Base-by-base conservation (phyloP, 2,329 filamentous ascomycete species). In the Tolypocladium pustulatum region DNA sequence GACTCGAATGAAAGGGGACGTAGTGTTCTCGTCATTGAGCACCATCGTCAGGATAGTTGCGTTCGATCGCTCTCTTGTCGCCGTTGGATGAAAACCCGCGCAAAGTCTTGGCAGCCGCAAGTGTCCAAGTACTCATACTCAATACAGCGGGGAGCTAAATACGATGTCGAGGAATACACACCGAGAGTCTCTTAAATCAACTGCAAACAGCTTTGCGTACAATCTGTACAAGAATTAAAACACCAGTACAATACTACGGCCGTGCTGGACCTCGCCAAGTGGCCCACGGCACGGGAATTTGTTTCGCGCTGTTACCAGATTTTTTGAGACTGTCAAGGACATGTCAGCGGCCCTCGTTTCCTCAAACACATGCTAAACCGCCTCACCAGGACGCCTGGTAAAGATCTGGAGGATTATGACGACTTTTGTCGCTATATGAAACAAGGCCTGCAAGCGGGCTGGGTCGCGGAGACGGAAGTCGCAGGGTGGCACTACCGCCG, bases 401-500 rank as follows among this genome's bases (percentile, higher is more conserved):
- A 75, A 62, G 73, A 72, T 10, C 72, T 80, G 51, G 77, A 79
- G 64, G 66, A 69, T 61, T 78, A 78, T 64, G 73, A 78, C 3
- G 71, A 75, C 56, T 69, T 80, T 40, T 73, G 73, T 62, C 38
- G 54, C 10, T 69, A 71, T 40, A 71, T 78, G 56, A 69, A 67
- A 43, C 61, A 69, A 46, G 77, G 75, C 3, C 67, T 79, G 3
- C 37, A 67, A 6, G 75, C 79, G 62, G 76, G 75, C 49, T 79
- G 76, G 77, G 71, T 76, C 0, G 77, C 76, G 2, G 70, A 70
- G 38, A 72, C 69, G 25, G 72, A 76, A 60, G 63, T 79, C 52
- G 69, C 75, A 41, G 78, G 78, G 1, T 70, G 68, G 12, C 75
- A 73, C 61, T 82, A 81, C 61, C 75, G 76, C 1, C 74, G 77